Base-by-base conservation (phyloP, 441 rosid genomes). In the Bruguiera hainesii region DNA sequence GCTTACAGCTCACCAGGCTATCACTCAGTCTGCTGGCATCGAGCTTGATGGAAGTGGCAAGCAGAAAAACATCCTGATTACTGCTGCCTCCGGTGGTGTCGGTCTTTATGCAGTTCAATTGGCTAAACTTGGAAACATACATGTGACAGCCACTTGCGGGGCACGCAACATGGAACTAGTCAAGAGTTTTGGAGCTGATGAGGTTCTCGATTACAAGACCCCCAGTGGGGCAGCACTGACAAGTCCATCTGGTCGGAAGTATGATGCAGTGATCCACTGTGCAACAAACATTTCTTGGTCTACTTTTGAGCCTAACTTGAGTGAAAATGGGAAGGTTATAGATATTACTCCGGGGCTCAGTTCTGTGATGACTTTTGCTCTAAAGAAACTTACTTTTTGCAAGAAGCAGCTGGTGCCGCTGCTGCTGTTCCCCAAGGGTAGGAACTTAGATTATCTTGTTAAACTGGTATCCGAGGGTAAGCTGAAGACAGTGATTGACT, bases 1-100 rank as follows among this genome's bases (percentile, higher is more conserved):
- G 64, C 80, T 89, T 67, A 81, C 92, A 8, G 94, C 94, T 26
- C 81, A 75, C 73, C 79, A 82, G 72, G 89, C 85, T 68, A 79
- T 91, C 49, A 77, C 84, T 39, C 64, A 69, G 42, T 66, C 82
- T 25, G 87, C 85, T 2, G 92, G 88, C 55, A 51, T 87, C 69
- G 83, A 81, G 65, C 83, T 91, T 2, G 94, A 87, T 29, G 83
- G 86, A 63, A 87, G 83, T 15, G 86, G 88, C 3, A 49, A 78
- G 63, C 78, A 71, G 63, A 79, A 61, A 33, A 91, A 89, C 76
- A 75, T 91, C 69, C 77, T 91, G 49, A 64, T 91, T 63, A 91
- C 92, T 7, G 92, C 97, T 33, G 94, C 89, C 57, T 91, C 96
- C 0, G 97, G 96, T 3, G 92, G 92, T 0, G 97, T 91, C 1